Evolutionary conservation across 106 monocot genomes (phyloP).

Genomic region (Dioscorea zingiberensis): DNA sequence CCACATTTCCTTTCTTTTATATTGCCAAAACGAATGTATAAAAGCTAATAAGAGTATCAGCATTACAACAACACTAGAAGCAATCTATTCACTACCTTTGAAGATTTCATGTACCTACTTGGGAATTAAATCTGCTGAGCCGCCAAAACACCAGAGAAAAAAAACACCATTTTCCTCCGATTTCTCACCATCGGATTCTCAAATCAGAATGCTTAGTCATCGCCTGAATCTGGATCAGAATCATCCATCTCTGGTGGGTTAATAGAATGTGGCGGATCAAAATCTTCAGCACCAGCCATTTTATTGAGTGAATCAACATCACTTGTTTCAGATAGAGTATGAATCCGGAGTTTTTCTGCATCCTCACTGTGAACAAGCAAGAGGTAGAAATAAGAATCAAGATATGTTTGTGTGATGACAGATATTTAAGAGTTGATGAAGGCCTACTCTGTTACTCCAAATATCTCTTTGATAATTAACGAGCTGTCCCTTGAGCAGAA

Average conservation of each 20-base stretch:
- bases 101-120: neutral
- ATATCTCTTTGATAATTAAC: constrained; percentile 75
- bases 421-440: neutral
- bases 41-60: neutral
- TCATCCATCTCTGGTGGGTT: neutral
- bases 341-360: constrained; percentile 49
- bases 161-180: too few relatives aligned
- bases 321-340: constrained; percentile 39
- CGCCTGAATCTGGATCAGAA: neutral
- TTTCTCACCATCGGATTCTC: too few relatives aligned
- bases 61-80: neutral
- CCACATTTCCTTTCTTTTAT: too few relatives aligned
- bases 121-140: neutral
- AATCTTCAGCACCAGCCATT: constrained; percentile 38
- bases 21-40: too few relatives aligned
- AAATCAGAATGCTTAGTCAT: too few relatives aligned
- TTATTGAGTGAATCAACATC: constrained; percentile 55
- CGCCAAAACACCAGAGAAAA: neutral
- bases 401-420: neutral
- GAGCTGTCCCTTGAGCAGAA: constrained; percentile 78
- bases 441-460: constrained; percentile 84
- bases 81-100: neutral
- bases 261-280: constrained; percentile 2
- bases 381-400: neutral
- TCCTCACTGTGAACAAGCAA: constrained; percentile 41